A percentile compares a stretch with the other conserved stretches of the same genome.
Conservation (phyloP, 345 rosid genomes). For the Eucalyptus camaldulensis region DNA sequence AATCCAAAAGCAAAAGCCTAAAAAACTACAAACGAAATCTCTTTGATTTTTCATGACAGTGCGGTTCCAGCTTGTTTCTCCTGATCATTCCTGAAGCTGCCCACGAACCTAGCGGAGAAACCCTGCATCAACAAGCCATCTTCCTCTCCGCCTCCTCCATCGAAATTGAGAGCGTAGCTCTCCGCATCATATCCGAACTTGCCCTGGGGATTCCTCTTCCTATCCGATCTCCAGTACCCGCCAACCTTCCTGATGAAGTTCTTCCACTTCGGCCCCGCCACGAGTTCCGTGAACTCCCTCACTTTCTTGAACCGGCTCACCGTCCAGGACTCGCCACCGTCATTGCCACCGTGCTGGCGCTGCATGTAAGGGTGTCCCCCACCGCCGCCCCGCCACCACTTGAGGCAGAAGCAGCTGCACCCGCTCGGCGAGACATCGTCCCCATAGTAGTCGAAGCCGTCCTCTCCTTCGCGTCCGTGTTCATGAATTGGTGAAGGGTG, state of each 20-base stretch:
- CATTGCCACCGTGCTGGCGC: background rate
- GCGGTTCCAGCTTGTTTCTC: background rate
- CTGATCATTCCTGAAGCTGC: background rate
- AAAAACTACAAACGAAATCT: background rate
- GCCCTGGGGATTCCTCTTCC: background rate
- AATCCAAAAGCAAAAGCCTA: background rate
- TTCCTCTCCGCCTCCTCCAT: constrained; percentile 23
- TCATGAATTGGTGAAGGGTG: constrained; percentile 11
- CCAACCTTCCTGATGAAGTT: constrained; percentile 33
- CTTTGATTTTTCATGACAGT: background rate
- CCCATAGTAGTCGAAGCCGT: background rate
- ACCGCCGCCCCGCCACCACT: background rate
- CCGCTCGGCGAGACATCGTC: background rate
- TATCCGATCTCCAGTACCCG: constrained; percentile 2
- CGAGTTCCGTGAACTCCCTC: constrained; percentile 30
- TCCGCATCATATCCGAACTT: constrained; percentile 31
- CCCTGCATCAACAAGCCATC: constrained; percentile 6
- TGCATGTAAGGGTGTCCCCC: background rate
- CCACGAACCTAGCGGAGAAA: constrained; percentile 17
- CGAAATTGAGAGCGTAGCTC: constrained; percentile 58
- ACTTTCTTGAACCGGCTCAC: constrained; percentile 13
- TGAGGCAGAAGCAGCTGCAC: constrained; percentile 29
- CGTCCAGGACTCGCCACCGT: constrained; percentile 12
- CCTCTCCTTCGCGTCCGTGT: constrained; percentile 10
- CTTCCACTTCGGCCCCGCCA: constrained; percentile 52